Conservation (phyloP, 768 basidiomycete genomes). For the Strobilomyces dryophilus region DNA sequence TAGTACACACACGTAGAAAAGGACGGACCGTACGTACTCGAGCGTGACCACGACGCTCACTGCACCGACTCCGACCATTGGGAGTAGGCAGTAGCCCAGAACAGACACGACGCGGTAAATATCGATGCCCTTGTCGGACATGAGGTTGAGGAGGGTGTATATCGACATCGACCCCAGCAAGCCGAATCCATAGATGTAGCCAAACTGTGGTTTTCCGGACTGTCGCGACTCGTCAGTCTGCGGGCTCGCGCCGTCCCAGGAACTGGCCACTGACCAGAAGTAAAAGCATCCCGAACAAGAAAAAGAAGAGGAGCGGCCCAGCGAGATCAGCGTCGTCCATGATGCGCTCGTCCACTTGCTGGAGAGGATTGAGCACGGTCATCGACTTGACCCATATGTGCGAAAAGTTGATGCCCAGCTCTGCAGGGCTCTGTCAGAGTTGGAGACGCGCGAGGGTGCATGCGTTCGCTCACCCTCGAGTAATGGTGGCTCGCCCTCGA, state of each 20-base stretch:
- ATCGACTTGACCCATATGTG: conserved; percentile 93
- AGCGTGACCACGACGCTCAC: conserved; percentile 83
- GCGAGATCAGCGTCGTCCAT: conserved; percentile 99
- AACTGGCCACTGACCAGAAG: conserved; percentile 65
- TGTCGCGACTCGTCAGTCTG: conserved; percentile 30
- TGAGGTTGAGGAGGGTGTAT: conserved; percentile 92
- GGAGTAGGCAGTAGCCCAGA: conserved; percentile 92
- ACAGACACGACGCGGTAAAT: conserved; percentile 94
- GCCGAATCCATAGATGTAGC: conserved; percentile 97
- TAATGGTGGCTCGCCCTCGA: conserved; percentile 94
- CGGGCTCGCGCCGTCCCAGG: neutral
- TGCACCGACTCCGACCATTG: conserved; percentile 92
- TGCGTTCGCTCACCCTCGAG: conserved; percentile 65
- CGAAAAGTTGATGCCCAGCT: conserved; percentile 95
- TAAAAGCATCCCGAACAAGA: conserved; percentile 90
- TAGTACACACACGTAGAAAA: neutral
- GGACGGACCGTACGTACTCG: conserved; percentile 57
- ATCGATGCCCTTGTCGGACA: conserved; percentile 94
- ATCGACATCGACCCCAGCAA: conserved; percentile 90
- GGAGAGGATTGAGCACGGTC: conserved; percentile 92
- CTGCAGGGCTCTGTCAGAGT: conserved; percentile 37
- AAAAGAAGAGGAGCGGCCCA: conserved; percentile 91
- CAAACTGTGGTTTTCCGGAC: conserved; percentile 99
- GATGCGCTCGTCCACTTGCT: conserved; percentile 79
- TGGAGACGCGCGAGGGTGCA: neutral